Conservation (phyloP, 441 rosid species). For the Metrosideros polymorpha region DNA sequence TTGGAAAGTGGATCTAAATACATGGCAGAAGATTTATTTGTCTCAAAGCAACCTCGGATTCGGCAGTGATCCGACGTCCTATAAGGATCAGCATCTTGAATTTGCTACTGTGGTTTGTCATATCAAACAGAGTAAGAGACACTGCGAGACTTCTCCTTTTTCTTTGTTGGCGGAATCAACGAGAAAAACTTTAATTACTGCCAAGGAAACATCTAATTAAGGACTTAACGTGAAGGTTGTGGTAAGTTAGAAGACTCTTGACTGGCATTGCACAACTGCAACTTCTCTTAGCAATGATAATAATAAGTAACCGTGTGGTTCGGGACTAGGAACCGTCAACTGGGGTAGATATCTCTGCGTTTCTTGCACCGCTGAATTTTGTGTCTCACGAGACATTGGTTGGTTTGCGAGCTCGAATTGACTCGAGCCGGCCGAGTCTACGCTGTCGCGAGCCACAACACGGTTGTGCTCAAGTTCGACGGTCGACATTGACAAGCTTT, state of each 20-base stretch:
- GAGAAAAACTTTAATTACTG: neutral
- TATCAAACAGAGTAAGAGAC: neutral
- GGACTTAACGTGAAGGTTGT: neutral
- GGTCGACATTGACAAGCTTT: neutral
- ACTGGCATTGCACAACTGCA: neutral
- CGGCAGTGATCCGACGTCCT: neutral
- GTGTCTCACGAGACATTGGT: neutral
- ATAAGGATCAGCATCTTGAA: neutral
- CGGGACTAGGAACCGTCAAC: neutral
- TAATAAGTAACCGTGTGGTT: neutral
- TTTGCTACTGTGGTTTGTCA: neutral
- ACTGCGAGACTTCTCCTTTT: neutral
- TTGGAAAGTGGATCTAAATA: fast-evolving
- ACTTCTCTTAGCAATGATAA: neutral
- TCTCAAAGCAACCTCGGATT: neutral
- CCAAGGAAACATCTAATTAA: neutral
- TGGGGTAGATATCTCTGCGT: neutral
- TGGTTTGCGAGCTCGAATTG: neutral
- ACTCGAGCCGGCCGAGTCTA: neutral
- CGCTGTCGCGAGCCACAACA: neutral
- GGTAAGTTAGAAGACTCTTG: neutral
- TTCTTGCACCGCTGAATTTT: neutral
- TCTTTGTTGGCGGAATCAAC: neutral
- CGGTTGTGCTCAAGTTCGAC: neutral
- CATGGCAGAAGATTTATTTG: neutral